Evolutionary conservation across 2,329 filamentous ascomycete genomes (phyloP).

Genomic region (Ophiostoma novo-ulmi): DNA sequence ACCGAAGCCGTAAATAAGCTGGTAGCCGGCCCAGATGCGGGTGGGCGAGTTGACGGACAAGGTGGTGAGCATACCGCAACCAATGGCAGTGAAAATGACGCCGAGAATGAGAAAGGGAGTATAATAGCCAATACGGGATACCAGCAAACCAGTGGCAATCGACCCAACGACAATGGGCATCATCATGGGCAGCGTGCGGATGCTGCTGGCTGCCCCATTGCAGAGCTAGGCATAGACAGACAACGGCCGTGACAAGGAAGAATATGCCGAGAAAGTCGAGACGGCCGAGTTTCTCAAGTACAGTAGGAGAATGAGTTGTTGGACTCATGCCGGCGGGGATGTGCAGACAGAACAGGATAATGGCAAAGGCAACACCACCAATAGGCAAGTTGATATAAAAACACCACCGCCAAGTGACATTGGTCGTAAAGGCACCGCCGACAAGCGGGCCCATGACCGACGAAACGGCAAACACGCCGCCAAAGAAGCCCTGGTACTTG

Average conservation of each 20-base stretch:
- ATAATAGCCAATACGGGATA: constrained; percentile 39
- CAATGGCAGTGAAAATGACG: constrained; percentile 23
- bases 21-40: constrained; percentile 36
- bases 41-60: constrained; percentile 37
- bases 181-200: constrained; percentile 39
- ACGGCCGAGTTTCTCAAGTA: constrained; percentile 36
- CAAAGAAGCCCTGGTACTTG: constrained; percentile 36
- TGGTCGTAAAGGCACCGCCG: constrained; percentile 37
- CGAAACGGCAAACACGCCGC: constrained; percentile 36
- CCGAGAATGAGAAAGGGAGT: constrained; percentile 25
- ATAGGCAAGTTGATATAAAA: constrained; percentile 41
- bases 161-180: constrained; percentile 37
- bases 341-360: constrained; percentile 32
- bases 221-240: constrained; percentile 43
- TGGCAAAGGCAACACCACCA: constrained; percentile 32
- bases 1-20: constrained; percentile 43
- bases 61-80: constrained; percentile 48
- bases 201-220: constrained; percentile 43
- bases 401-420: constrained; percentile 38
- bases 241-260: constrained; percentile 31
- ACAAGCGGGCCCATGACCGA: constrained; percentile 37
- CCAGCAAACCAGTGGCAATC: constrained; percentile 36
- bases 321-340: constrained; percentile 22
- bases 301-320: background rate
- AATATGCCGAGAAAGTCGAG: constrained; percentile 28